phyloP scores from a whole-genome alignment of 768 basidiomycete species.

The Naganishia kalamii region DNA sequence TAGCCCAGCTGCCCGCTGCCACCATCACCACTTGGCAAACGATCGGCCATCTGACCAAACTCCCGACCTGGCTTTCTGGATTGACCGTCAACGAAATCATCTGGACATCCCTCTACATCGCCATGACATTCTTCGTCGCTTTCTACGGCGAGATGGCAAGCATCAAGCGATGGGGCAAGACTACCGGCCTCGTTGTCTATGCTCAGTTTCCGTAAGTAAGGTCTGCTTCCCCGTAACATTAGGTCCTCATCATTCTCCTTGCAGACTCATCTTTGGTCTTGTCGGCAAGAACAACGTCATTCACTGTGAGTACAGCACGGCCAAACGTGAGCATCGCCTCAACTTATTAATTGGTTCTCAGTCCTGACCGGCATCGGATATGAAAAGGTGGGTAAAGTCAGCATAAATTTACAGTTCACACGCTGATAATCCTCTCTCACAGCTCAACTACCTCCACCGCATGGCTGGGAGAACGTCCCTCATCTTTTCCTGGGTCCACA shows the following conservation, averaged over 20 bases:
- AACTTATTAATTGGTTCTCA: not conserved
- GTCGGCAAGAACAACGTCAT: constrained; percentile 22
- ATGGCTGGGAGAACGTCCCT: constrained; percentile 37
- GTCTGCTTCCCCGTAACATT: not conserved
- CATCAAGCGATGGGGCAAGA: not conserved
- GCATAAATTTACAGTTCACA: not conserved
- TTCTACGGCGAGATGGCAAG: not conserved
- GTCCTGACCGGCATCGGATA: constrained; percentile 54
- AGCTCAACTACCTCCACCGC: constrained; percentile 45
- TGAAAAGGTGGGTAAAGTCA: constrained; percentile 46
- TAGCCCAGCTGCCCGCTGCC: not conserved
- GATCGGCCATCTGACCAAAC: constrained; percentile 1
- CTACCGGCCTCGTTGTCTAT: constrained; percentile 1
- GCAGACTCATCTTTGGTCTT: constrained; percentile 18
- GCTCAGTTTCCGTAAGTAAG: constrained; percentile 1
- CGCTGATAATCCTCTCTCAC: not conserved
- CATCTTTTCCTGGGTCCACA: constrained; percentile 37
- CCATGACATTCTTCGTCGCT: constrained; percentile 9
- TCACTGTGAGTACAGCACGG: not conserved
- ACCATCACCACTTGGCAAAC: constrained; percentile 17
- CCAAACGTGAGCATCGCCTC: not conserved
- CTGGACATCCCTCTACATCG: constrained; percentile 15
- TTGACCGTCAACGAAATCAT: constrained; percentile 13
- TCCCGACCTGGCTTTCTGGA: constrained; percentile 9
- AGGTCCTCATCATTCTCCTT: not conserved